These are phyloP conservation scores for Blumeriella jaapii DNA, from an alignment of 2,329 filamentous ascomycete genomes.

Conservation along the genomic window DNA sequence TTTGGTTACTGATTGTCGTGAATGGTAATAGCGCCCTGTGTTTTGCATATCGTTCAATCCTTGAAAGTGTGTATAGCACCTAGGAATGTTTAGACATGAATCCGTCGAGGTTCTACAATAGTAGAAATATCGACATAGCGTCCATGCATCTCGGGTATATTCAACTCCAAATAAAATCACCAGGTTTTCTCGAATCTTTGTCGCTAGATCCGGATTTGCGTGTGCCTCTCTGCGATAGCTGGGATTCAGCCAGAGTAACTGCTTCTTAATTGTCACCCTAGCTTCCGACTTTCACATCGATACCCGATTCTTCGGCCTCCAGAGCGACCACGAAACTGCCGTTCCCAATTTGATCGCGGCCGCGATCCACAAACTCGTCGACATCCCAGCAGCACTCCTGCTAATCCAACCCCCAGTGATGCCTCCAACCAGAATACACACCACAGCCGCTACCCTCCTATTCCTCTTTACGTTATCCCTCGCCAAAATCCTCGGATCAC, in stretches of 20 bases:
- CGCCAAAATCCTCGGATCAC: constrained; percentile 43
- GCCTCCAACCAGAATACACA: constrained; percentile 41
- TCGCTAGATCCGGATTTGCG: too few species aligned
- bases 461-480: constrained; percentile 40
- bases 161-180: too few species aligned
- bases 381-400: constrained; percentile 38
- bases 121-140: too few species aligned
- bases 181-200: too few species aligned
- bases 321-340: constrained; percentile 46
- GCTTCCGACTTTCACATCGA: neutral
- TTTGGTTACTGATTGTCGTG: too few species aligned
- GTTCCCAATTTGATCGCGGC: constrained; percentile 42
- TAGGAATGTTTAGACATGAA: too few species aligned
- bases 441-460: constrained; percentile 37
- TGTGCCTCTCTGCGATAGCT: too few species aligned
- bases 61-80: too few species aligned
- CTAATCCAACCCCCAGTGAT: constrained; percentile 43
- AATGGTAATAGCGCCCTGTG: too few species aligned
- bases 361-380: constrained; percentile 36
- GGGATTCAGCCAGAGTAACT: neutral
- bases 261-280: neutral
- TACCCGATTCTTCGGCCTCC: constrained; percentile 33
- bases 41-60: too few species aligned
- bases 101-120: too few species aligned
- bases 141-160: too few species aligned